These are phyloP conservation scores for Silene vulgaris DNA, from an alignment of 179 eudicot genomes.

Conservation along the genomic window DNA sequence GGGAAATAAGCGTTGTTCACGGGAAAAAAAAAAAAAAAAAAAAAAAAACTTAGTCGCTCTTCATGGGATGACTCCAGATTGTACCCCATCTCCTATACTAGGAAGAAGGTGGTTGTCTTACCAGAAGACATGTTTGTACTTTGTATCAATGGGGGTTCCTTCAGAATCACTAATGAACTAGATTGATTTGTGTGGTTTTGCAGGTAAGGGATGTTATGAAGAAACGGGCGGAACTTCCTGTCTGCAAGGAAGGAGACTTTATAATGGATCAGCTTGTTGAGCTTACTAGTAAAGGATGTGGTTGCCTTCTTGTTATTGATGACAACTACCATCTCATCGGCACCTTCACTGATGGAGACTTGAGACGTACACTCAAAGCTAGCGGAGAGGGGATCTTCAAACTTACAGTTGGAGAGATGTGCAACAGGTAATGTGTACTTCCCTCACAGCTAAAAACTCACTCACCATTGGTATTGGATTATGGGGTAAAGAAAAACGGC, in stretches of 20 bases:
- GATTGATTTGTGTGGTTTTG: conserved; percentile 24
- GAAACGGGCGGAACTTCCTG: conserved; percentile 78
- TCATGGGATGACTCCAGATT: not conserved
- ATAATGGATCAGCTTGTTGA: conserved; percentile 98
- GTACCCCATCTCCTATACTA: not conserved
- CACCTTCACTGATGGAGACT: conserved; percentile 95
- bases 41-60: not conserved
- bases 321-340: conserved; percentile 67
- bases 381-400: conserved; percentile 87
- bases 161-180: not conserved
- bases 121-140: not conserved
- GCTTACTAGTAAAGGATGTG: conserved; percentile 94
- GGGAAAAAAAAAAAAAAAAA: no score
- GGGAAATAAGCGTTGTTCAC: no score
- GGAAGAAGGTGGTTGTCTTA: not conserved
- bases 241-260: conserved; percentile 81
- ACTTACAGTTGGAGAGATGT: conserved; percentile 95
- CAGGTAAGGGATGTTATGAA: conserved; percentile 98
- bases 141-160: not conserved
- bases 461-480: no score
- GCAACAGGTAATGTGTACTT: conserved; percentile 66
- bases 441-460: not conserved
- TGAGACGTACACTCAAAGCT: conserved; percentile 87
- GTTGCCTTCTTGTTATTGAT: conserved; percentile 86
- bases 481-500: no score